These are phyloP conservation scores for Cystofilobasidium bisporidii DNA, from an alignment of 768 basidiomycete species.

Conservation along the genomic window DNA sequence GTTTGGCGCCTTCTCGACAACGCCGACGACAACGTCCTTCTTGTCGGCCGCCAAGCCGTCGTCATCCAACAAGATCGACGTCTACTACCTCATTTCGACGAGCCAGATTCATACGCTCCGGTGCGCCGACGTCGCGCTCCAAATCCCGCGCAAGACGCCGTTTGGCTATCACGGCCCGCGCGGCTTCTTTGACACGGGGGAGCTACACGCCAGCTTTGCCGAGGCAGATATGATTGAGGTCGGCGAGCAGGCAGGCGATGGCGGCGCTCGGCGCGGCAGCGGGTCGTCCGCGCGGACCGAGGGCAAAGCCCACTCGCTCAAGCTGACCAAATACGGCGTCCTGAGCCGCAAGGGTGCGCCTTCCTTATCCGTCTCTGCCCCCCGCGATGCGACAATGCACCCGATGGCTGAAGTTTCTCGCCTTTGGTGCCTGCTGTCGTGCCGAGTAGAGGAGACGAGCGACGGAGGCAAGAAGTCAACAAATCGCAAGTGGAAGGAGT, in stretches of 20 bases:
- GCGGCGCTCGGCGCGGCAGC: conserved; percentile 5
- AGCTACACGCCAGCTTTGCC: conserved; percentile 57
- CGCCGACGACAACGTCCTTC: conserved; percentile 14
- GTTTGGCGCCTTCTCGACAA: conserved; percentile 12
- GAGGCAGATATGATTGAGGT: conserved; percentile 46
- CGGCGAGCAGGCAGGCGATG: background rate
- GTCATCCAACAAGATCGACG: conserved; percentile 61
- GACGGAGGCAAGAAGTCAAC: conserved; percentile 66
- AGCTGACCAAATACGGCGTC: conserved; percentile 68
- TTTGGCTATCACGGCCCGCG: conserved; percentile 57
- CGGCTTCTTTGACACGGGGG: conserved; percentile 58
- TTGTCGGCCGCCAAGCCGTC: conserved; percentile 29
- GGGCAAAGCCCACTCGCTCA: conserved; percentile 43
- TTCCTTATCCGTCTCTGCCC: background rate
- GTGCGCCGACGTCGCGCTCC: conserved; percentile 50
- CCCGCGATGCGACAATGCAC: too few relatives aligned
- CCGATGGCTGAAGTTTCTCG: too few relatives aligned
- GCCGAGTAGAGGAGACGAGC: conserved; percentile 48
- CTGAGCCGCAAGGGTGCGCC: conserved; percentile 57
- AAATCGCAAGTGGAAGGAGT: conserved; percentile 78
- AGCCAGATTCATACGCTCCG: conserved; percentile 58
- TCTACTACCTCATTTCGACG: conserved; percentile 75
- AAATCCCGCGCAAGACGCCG: conserved; percentile 55
- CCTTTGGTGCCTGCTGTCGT: background rate
- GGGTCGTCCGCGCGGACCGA: conserved; percentile 4